A percentile compares a stretch with the other conserved stretches of the same genome.
phyloP scores from a whole-genome alignment of 805 yeast genomes.

The Hanseniaspora thailandica region DNA sequence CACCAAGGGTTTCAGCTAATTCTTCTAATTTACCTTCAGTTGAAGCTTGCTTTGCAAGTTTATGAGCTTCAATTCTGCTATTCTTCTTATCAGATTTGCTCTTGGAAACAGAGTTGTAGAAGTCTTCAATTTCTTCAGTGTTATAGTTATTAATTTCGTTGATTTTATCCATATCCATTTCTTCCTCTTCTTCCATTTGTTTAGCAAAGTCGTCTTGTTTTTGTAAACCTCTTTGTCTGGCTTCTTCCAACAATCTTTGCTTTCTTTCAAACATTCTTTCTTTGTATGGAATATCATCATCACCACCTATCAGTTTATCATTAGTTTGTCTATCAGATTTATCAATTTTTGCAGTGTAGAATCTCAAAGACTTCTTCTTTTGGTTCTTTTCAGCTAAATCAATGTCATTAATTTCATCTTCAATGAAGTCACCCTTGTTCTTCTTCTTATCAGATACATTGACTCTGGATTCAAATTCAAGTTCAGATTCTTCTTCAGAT shows the following conservation, averaged over 20 bases:
- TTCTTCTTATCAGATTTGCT: constrained; percentile 39
- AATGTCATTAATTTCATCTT: constrained; percentile 61
- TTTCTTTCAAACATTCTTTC: constrained; percentile 86
- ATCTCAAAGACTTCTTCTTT: constrained; percentile 71
- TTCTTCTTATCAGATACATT: constrained; percentile 19
- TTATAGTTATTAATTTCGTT: constrained; percentile 29
- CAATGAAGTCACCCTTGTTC: constrained; percentile 47
- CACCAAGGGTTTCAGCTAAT: constrained; percentile 49
- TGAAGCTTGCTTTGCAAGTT: constrained; percentile 62
- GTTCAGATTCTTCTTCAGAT: constrained; percentile 20
- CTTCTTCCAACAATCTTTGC: constrained; percentile 76
- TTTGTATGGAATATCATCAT: constrained; percentile 78
- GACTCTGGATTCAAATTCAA: constrained; percentile 24
- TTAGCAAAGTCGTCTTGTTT: constrained; percentile 38
- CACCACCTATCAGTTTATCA: constrained; percentile 55
- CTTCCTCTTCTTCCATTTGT: constrained; percentile 32
- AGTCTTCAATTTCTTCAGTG: constrained; percentile 43
- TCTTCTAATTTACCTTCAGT: constrained; percentile 75
- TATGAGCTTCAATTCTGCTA: constrained; percentile 52
- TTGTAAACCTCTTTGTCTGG: constrained; percentile 67
- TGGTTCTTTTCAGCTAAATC: constrained; percentile 78
- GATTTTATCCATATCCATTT: background rate
- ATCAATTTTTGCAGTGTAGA: constrained; percentile 94
- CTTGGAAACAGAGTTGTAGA: constrained; percentile 45
- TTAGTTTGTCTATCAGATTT: constrained; percentile 57